phyloP scores from a whole-genome alignment of 805 yeast genomes.

The Zygoascus bituminiphila region DNA sequence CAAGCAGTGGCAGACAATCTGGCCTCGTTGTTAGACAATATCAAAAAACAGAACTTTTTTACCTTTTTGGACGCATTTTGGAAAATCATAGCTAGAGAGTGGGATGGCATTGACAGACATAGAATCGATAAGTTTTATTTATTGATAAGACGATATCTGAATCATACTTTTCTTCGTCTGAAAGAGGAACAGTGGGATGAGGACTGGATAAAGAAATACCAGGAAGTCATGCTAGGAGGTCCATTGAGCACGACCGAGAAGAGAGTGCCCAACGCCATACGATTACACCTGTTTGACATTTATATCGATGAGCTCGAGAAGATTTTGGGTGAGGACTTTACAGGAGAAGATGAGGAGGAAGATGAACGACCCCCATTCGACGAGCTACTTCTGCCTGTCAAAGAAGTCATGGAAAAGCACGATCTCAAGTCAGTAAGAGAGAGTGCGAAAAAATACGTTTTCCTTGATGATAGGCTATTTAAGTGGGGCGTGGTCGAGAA shows the following conservation, averaged over 20 bases:
- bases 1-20: slow-evolving; percentile 70
- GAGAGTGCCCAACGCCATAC: slow-evolving; percentile 62
- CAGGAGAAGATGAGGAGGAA: slow-evolving; percentile 17
- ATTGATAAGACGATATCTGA: slow-evolving; percentile 67
- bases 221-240: slow-evolving; percentile 35
- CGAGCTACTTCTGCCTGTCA: slow-evolving; percentile 53
- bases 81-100: slow-evolving; percentile 67
- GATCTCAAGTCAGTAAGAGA: slow-evolving; percentile 55
- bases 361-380: slow-evolving; percentile 43
- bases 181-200: slow-evolving; percentile 47
- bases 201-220: slow-evolving; percentile 33
- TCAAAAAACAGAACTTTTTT: slow-evolving; percentile 35
- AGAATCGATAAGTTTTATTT: slow-evolving; percentile 82
- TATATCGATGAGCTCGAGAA: slow-evolving; percentile 76
- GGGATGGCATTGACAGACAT: slow-evolving; percentile 75
- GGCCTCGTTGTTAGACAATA: slow-evolving; percentile 40
- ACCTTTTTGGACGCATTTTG: slow-evolving; percentile 69
- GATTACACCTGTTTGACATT: slow-evolving; percentile 79
- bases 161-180: slow-evolving; percentile 54
- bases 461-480: slow-evolving; percentile 52
- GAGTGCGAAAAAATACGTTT: slow-evolving; percentile 57
- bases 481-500: slow-evolving; percentile 46
- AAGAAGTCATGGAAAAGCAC: slow-evolving; percentile 38
- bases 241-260: slow-evolving; percentile 42
- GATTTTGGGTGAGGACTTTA: slow-evolving; percentile 37